Conservation (phyloP, 2,329 filamentous ascomycete species). For the Penicillium fuscoglaucum region DNA sequence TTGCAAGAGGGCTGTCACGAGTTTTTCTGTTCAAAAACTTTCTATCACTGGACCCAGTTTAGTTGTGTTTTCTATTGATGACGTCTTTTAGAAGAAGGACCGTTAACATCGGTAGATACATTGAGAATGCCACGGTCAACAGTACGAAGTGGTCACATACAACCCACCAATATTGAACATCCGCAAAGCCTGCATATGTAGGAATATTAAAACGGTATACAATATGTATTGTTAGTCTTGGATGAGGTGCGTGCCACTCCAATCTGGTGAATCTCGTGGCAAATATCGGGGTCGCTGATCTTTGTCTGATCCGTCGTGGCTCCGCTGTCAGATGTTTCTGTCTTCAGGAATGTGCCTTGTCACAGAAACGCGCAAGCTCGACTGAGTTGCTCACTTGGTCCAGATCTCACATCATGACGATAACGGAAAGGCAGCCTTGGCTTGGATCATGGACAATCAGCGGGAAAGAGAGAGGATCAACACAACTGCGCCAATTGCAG, state of each 20-base stretch:
- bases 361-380: slow-evolving; percentile 13
- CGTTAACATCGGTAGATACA: neutral
- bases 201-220: neutral
- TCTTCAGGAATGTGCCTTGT: slow-evolving; percentile 18
- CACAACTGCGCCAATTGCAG: neutral
- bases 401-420: slow-evolving; percentile 2
- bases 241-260: neutral
- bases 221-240: neutral
- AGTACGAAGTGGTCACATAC: neutral
- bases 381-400: neutral
- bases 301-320: slow-evolving; percentile 19
- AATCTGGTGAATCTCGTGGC: slow-evolving; percentile 6
- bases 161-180: neutral
- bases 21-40: neutral
- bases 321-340: slow-evolving; percentile 17
- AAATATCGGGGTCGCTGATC: slow-evolving; percentile 15
- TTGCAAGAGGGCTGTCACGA: neutral
- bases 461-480: slow-evolving; percentile 16
- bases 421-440: slow-evolving; percentile 1
- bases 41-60: neutral
- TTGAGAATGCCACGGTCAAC: neutral
- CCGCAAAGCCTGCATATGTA: no score
- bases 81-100: neutral
- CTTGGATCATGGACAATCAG: neutral
- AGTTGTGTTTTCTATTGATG: neutral